Percentiles rank a stretch among this genome's conserved stretches.
phyloP scores from a whole-genome alignment of 2,329 filamentous ascomycete species.

The Cladosporium austrohemisphaericum region DNA sequence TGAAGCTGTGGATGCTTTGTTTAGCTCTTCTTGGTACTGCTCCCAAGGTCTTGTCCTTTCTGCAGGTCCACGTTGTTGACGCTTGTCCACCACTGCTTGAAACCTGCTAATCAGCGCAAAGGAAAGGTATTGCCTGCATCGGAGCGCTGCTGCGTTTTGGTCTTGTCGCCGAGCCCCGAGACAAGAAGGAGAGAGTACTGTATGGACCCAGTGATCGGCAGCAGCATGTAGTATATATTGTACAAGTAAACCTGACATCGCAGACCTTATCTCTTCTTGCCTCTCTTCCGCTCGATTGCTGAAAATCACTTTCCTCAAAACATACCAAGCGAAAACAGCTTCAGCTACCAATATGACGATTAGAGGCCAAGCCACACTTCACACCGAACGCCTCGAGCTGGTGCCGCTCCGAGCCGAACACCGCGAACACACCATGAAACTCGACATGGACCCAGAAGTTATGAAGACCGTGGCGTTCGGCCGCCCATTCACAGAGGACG shows the following conservation, averaged over 20 bases:
- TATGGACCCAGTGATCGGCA: slow-evolving; percentile 1
- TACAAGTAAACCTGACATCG: no score
- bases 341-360: slow-evolving; percentile 1
- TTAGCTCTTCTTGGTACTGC: slow-evolving; percentile 10
- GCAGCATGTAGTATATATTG: neutral
- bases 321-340: no score
- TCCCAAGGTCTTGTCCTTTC: slow-evolving; percentile 11
- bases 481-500: slow-evolving; percentile 15
- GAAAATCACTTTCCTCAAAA: no score
- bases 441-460: slow-evolving; percentile 15
- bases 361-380: slow-evolving; percentile 4
- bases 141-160: no score
- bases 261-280: no score
- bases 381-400: slow-evolving; percentile 7
- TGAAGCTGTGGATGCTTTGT: slow-evolving; percentile 1
- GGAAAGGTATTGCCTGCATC: neutral
- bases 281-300: no score
- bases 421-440: slow-evolving; percentile 9
- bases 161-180: neutral
- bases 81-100: neutral
- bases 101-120: neutral
- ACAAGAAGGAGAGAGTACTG: neutral
- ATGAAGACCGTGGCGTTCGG: slow-evolving; percentile 17
- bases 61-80: neutral
- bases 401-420: slow-evolving; percentile 12